phyloP scores from a whole-genome alignment of 164 flowering plant genomes.

The Protea cynaroides region DNA sequence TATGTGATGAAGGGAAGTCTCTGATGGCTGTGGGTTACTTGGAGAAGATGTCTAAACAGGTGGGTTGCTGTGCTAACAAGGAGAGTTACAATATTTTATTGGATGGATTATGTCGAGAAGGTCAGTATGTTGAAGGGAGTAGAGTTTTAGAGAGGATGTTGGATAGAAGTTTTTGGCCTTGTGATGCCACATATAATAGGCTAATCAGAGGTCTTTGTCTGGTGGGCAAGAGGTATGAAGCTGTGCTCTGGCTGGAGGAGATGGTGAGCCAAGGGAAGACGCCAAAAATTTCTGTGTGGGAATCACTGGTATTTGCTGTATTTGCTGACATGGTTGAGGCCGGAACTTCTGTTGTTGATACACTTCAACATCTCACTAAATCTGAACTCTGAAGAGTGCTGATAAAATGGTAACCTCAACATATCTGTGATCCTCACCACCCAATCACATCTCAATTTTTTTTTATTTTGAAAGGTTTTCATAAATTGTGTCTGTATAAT shows the following conservation, averaged over 20 bases:
- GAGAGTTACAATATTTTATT: constrained; percentile 47
- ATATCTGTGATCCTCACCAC: no score
- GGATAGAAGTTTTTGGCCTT: constrained; percentile 37
- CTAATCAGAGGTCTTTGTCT: constrained; percentile 60
- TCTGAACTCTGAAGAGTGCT: background rate
- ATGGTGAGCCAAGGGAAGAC: constrained; percentile 58
- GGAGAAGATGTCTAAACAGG: constrained; percentile 53
- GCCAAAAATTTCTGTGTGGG: constrained; percentile 52
- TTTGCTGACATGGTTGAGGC: constrained; percentile 19
- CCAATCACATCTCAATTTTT: no score
- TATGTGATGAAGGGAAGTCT: constrained; percentile 45
- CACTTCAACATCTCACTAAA: background rate
- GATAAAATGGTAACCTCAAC: no score
- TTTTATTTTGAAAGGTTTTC: no score
- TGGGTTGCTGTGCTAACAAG: constrained; percentile 47
- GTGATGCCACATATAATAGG: constrained; percentile 23
- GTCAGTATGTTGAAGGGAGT: constrained; percentile 52
- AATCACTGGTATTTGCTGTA: constrained; percentile 38
- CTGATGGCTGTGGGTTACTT: constrained; percentile 37
- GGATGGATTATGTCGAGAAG: constrained; percentile 51
- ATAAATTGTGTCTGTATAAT: no score
- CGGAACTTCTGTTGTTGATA: background rate
- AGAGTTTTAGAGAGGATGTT: constrained; percentile 54
- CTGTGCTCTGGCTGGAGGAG: constrained; percentile 80
- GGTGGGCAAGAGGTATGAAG: constrained; percentile 52